These are phyloP conservation scores for Blepharisma japonicum DNA, from an alignment of 73 alveolate genomes.

Conservation along the genomic window DNA sequence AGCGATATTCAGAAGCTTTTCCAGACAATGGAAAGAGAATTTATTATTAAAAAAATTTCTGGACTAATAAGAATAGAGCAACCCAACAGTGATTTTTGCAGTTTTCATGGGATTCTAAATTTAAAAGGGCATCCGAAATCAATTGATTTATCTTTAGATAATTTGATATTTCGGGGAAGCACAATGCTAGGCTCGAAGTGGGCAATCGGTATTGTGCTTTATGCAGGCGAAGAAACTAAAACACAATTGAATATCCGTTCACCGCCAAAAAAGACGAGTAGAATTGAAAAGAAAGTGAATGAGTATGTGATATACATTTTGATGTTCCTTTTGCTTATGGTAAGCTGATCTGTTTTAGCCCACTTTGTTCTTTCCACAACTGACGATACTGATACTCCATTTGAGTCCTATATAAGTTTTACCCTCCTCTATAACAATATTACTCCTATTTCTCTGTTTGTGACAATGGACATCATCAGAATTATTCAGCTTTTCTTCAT, in stretches of 20 bases:
- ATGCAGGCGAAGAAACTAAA: slow-evolving; percentile 74
- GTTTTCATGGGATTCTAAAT: neutral
- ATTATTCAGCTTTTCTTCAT: slow-evolving; percentile 58
- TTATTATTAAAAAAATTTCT: neutral
- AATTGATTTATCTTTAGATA: slow-evolving; percentile 14
- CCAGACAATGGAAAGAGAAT: neutral
- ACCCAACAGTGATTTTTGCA: slow-evolving; percentile 23
- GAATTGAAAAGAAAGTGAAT: slow-evolving; percentile 29
- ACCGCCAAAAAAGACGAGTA: neutral
- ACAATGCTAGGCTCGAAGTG: slow-evolving; percentile 64
- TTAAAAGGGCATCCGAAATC: slow-evolving; percentile 14
- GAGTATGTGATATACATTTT: slow-evolving; percentile 47
- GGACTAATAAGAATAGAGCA: neutral
- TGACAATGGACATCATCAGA: slow-evolving; percentile 76
- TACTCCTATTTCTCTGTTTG: slow-evolving; percentile 79
- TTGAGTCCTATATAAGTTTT: slow-evolving; percentile 59
- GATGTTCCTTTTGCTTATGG: slow-evolving; percentile 43
- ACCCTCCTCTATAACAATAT: slow-evolving; percentile 67
- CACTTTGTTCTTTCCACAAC: neutral
- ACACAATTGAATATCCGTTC: slow-evolving; percentile 51
- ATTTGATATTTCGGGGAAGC: slow-evolving; percentile 19
- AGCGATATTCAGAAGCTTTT: slow-evolving; percentile 55
- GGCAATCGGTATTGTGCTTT: slow-evolving; percentile 59
- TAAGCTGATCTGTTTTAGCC: slow-evolving; percentile 34
- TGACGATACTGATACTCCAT: slow-evolving; percentile 38